These are phyloP conservation scores for Hymenoscyphus scutula DNA, from an alignment of 2,329 filamentous ascomycete genomes.

Conservation along the genomic window DNA sequence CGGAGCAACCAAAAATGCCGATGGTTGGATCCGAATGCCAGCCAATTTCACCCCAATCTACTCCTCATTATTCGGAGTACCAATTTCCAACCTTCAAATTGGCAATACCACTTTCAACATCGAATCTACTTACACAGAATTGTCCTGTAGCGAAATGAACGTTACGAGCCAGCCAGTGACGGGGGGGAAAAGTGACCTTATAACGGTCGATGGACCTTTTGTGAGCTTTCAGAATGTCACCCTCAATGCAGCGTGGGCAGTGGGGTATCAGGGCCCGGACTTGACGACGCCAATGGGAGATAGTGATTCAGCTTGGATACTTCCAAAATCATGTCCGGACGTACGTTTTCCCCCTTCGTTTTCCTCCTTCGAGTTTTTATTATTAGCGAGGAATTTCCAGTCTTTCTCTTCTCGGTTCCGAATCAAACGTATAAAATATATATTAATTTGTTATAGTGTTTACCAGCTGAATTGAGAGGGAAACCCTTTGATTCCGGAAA, in stretches of 20 bases:
- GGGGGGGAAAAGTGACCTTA: constrained; percentile 14
- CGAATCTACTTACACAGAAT: constrained; percentile 27
- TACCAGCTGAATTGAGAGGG: constrained; percentile 9
- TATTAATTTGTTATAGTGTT: constrained; percentile 10
- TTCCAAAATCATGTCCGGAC: constrained; percentile 24
- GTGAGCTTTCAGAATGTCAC: constrained; percentile 21
- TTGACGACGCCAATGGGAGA: constrained; percentile 11
- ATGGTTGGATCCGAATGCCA: constrained; percentile 23
- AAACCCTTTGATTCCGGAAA: constrained; percentile 17
- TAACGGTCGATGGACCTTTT: constrained; percentile 25
- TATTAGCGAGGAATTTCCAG: no score
- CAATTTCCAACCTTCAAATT: constrained; percentile 16
- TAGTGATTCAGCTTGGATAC: constrained; percentile 13
- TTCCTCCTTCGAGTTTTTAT: no score
- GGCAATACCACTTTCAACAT: constrained; percentile 25
- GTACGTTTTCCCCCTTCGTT: no score
- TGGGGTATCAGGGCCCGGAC: constrained; percentile 27
- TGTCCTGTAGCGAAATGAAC: constrained; percentile 22
- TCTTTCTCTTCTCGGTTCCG: no score
- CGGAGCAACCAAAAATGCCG: constrained; percentile 11
- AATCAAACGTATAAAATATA: no score
- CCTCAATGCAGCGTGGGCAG: constrained; percentile 16
- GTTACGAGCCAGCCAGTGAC: constrained; percentile 4
- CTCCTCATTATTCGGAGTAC: constrained; percentile 29
- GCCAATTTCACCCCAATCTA: constrained; percentile 18